Evolutionary conservation across 2,329 filamentous ascomycete species (phyloP), one percentile per base, ranked within the genome.

Genomic region (Trichophaea hybrida): DNA sequence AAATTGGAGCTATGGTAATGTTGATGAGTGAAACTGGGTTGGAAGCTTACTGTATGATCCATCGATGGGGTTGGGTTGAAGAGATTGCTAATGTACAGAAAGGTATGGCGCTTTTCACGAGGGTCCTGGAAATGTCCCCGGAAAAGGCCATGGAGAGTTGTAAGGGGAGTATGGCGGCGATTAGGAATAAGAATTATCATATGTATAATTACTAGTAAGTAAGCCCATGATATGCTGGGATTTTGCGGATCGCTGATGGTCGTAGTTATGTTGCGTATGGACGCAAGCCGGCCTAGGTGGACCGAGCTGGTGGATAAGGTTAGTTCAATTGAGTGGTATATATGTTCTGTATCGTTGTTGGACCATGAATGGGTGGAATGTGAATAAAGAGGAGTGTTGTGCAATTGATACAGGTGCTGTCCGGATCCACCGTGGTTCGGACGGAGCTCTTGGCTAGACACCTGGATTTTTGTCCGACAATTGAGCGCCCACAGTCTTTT

Each of bases 1-100:
- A 68, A 61, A 64, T 66, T 24, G 71, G 71, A 32, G 40, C 2
- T 49, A 37, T 12, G 32, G n/a, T 8, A n/a, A 10, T 40, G 35
- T 37, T 54, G 24, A 35, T 54, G n/a, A 32, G 24, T 54, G 10
- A 37, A 38, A 33, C 51, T 13, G 34, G 51, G n/a, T n/a, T 56
- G 15, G 35, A 56, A 31, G 34, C 53, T 10, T 56, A 56, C n/a
- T 10, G 35, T 34, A 34, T 56, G n/a, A 24, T 24, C 24, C 24
- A 3, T 24, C 24, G 24, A 24, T 24, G 24, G 24, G 24, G 24
- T 24, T 24, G 24, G 24, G 24, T 24, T 24, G 24, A 3, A 24
- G 24, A 24, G 24, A 24, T 24, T 24, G 24, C 24, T 24, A 24
- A 24, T 24, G 1, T 24, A 24, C 24, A 24, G 24, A 24, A 24